Percentiles rank a stretch among this genome's conserved stretches.
Evolutionary conservation across 2,329 filamentous ascomycete species (phyloP).

Genomic region (Aspergillus glaucus): DNA sequence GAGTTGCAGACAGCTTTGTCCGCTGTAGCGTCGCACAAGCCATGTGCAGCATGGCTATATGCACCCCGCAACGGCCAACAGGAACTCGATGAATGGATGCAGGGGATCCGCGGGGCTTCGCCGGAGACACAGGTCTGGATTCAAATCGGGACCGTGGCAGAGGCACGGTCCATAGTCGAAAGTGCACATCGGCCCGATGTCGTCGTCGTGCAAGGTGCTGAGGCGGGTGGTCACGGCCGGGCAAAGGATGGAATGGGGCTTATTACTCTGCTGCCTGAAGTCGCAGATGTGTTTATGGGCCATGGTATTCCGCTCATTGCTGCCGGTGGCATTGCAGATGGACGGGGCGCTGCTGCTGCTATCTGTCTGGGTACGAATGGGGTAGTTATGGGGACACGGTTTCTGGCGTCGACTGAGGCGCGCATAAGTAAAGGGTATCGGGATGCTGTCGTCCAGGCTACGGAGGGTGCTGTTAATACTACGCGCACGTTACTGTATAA

Average conservation of each 20-base stretch:
- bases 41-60: conserved; percentile 40
- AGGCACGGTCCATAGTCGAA: conserved; percentile 40
- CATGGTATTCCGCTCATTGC: conserved; percentile 43
- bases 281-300: conserved; percentile 37
- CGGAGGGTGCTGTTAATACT: conserved; percentile 48
- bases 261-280: conserved; percentile 48
- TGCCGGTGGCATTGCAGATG: conserved; percentile 50
- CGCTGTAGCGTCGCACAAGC: conserved; percentile 28
- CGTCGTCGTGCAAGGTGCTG: conserved; percentile 49
- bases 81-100: conserved; percentile 43
- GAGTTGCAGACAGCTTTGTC: conserved; percentile 25
- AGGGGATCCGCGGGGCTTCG: conserved; percentile 35
- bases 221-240: conserved; percentile 52
- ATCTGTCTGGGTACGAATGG: conserved; percentile 50
- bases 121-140: conserved; percentile 48
- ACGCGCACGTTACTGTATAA: conserved; percentile 51
- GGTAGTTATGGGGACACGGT: conserved; percentile 58
- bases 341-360: conserved; percentile 45
- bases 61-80: conserved; percentile 26
- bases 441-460: conserved; percentile 45
- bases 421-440: conserved; percentile 48
- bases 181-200: conserved; percentile 42
- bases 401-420: conserved; percentile 51
- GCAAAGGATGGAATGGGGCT: conserved; percentile 43
- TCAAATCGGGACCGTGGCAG: conserved; percentile 48